phyloP scores from a whole-genome alignment of 768 basidiomycete genomes.

The Panus rudis region DNA sequence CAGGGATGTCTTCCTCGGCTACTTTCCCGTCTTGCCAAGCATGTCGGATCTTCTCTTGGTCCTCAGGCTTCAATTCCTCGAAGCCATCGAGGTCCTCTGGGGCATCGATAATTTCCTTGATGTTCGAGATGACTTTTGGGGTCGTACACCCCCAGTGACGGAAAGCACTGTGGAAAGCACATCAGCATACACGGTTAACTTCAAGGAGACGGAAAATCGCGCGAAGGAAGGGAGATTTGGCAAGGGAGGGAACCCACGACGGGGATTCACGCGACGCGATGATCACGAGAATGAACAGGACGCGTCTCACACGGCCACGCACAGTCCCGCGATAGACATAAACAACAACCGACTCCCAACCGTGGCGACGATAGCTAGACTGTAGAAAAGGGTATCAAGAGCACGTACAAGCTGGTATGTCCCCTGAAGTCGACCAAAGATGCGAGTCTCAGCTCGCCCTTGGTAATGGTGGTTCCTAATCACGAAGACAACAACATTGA shows the following conservation, averaged over 20 bases:
- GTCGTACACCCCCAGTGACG: conserved; percentile 91
- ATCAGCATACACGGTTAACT: conserved; percentile 2
- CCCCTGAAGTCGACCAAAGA: conserved; percentile 70
- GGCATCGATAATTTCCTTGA: conserved; percentile 53
- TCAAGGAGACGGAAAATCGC: background rate
- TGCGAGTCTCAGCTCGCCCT: conserved; percentile 70
- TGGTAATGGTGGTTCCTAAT: conserved; percentile 62
- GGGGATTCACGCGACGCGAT: background rate
- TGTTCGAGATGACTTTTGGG: conserved; percentile 56
- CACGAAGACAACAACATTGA: conserved; percentile 12
- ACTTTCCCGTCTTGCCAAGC: conserved; percentile 78
- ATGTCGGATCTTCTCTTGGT: conserved; percentile 60
- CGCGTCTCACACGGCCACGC: no score
- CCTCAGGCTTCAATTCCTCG: conserved; percentile 61
- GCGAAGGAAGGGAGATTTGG: background rate
- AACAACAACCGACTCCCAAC: no score
- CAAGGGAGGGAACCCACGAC: no score
- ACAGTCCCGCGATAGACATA: no score
- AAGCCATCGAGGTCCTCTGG: conserved; percentile 79
- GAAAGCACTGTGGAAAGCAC: conserved; percentile 48
- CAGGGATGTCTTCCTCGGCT: conserved; percentile 79
- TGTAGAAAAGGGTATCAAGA: background rate
- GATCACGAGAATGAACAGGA: no score
- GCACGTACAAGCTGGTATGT: conserved; percentile 56
- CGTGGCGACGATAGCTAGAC: no score